Base-by-base conservation (phyloP, 768 basidiomycete species). In the Asterophora lycoperdoides region DNA sequence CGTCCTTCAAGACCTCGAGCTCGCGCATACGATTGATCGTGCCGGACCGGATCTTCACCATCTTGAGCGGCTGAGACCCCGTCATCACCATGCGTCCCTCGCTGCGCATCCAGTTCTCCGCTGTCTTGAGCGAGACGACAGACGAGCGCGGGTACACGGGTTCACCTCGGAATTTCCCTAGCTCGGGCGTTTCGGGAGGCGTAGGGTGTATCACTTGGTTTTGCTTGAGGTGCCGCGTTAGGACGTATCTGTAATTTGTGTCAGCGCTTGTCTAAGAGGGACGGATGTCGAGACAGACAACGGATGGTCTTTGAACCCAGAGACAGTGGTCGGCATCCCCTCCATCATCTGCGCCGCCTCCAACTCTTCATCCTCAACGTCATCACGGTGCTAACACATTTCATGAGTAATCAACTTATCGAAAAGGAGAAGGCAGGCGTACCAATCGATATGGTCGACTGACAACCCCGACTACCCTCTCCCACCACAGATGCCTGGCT, bases 271-370 rank as follows among this genome's bases (percentile, higher is more conserved):
- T 8, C 11, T 32, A 11, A n/a, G 11, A 2, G 18, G 51, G 54
- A 33, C 38, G 32, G 33, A 46, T 51, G 15, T 44, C 23, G 29
- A 46, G 13, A 66, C 84, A 43, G 59, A 95, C 86, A 95, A 62
- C 4, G 94, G 93, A 68, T 99, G 96, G 59, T 91, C 86, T 64
- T 98, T 97, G 79, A 98, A 98, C 1, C 93, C 96, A 23, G 78
- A 73, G 46, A 98, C 76, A 9, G 86, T 85, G 14, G 83, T 85
- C 0, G 96, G 96, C 93, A 99, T 96, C 19, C 86, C 92, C 68
- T 95, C 94, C 40, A 77, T 84, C 62, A 89, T 64, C 62, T 91
- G 87, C 51, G 81, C 80, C 0, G 71, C 71, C 51, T 87, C 75
- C 18, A 99, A 71, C 66, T 96, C 92, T 19, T 89, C 87, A 58